Evolutionary conservation across 805 yeast genomes (phyloP).

Genomic region (Martiniozyma abietophila): DNA sequence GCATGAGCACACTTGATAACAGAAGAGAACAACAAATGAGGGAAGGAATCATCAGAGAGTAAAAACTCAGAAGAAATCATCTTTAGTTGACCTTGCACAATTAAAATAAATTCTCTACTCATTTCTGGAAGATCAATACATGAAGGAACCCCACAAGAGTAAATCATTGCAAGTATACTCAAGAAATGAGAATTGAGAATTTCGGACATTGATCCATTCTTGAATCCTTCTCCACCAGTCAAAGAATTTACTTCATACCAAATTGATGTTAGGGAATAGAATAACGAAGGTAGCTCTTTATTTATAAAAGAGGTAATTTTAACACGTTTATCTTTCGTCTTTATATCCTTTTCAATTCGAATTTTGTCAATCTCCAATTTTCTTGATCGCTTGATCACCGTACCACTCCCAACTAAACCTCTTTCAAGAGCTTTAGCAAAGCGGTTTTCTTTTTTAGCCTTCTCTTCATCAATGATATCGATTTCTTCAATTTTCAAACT

Average conservation of each 20-base stretch:
- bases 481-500: constrained; percentile 22
- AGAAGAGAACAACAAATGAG: constrained; percentile 8
- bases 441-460: constrained; percentile 33
- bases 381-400: constrained; percentile 34
- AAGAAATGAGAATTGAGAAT: constrained; percentile 49
- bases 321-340: constrained; percentile 14
- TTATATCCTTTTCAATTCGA: neutral
- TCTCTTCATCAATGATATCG: constrained; percentile 25
- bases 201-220: constrained; percentile 45
- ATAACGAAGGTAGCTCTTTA: constrained; percentile 32
- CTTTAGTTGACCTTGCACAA: constrained; percentile 17
- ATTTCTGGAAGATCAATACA: constrained; percentile 42
- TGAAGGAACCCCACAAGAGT: constrained; percentile 51
- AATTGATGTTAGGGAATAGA: constrained; percentile 43
- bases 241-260: constrained; percentile 34
- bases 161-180: constrained; percentile 45
- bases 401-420: constrained; percentile 26
- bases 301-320: constrained; percentile 28
- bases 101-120: constrained; percentile 41
- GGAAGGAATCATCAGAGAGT: constrained; percentile 5
- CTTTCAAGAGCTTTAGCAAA: constrained; percentile 18
- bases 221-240: constrained; percentile 30
- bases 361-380: constrained; percentile 19
- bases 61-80: constrained; percentile 1
- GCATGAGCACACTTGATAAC: constrained; percentile 7